A percentile compares a stretch with the other conserved stretches of the same genome.
These are phyloP conservation scores for Hypoxylon crocopeplum DNA, from an alignment of 495 filamentous ascomycete genomes.

Conservation along the genomic window DNA sequence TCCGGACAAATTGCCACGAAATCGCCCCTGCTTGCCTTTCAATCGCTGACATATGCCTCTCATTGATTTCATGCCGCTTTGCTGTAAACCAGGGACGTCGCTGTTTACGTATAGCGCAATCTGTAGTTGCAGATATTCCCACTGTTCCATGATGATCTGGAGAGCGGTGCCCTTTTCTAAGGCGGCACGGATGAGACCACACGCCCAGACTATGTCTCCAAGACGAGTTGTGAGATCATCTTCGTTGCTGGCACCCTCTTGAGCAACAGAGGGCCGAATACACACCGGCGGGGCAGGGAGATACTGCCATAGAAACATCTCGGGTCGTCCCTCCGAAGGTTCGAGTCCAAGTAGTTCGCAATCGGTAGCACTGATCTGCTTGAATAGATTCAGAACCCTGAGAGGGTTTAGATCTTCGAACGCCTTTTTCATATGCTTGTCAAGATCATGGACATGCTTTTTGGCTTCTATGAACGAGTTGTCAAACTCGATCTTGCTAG, in stretches of 20 bases:
- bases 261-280: constrained; percentile 90
- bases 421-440: constrained; percentile 86
- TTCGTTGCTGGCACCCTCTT: constrained; percentile 90
- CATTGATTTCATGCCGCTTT: constrained; percentile 76
- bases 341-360: constrained; percentile 91
- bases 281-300: constrained; percentile 91
- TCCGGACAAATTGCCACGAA: constrained; percentile 94
- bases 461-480: constrained; percentile 80
- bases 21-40: constrained; percentile 97
- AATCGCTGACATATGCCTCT: constrained; percentile 93
- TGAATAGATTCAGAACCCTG: constrained; percentile 87
- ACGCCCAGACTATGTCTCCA: constrained; percentile 90
- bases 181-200: constrained; percentile 78
- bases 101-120: constrained; percentile 98
- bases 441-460: constrained; percentile 76
- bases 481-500: constrained; percentile 82
- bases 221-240: constrained; percentile 96
- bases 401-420: constrained; percentile 94
- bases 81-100: constrained; percentile 87
- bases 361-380: constrained; percentile 80
- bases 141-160: constrained; percentile 93
- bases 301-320: constrained; percentile 98
- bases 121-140: constrained; percentile 94
- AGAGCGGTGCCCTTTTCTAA: constrained; percentile 82
- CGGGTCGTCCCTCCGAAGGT: constrained; percentile 84